Base-by-base conservation (phyloP, 139 green algal species). In the Chlamydomonas incerta region DNA sequence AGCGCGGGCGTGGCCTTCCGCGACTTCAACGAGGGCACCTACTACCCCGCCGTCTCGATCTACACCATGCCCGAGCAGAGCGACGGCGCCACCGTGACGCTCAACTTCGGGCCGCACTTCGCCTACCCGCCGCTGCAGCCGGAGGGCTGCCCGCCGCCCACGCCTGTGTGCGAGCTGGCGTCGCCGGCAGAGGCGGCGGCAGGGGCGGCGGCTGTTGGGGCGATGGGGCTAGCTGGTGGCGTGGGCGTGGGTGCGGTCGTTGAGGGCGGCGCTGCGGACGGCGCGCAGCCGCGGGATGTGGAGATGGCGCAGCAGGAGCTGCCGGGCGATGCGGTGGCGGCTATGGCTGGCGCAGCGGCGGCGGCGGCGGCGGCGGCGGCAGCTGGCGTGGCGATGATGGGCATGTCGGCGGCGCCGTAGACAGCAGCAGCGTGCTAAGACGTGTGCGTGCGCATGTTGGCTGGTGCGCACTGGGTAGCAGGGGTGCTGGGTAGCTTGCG, bases 31-130 rank as follows among this genome's bases (percentile, higher is more conserved):
- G 94, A 97, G 74, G 96, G 94, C 26, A 96, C 94, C 8, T 98
- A 98, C 91, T 98, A 95, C 87, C 96, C 96, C 15, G 88, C 93
- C 10, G 84, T 92, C 0, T 98, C 94, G 0, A 75, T 98, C 0
- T 98, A 93, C 90, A 98, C 94, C 0, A 71, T 94, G 66, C 90
- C 91, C 2, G 66, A 89, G 37, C 89, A 97, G 84, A 35, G 74
- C 1, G 91, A 94, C 41, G 87, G 91, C 0, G 96, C 91, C 2
- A 92, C 80, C 1, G 92, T 96, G 28, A 74, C 55, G 1, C 83
- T 96, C 73, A 98, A 98, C 85, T 98, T 98, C 92, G 95, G 96
- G 1, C 90, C 90, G 17, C 62, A 73, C 0, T 95, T 93, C 68
- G 37, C 52, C n/a, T 90, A 85, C 72, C 10, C 86, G 17, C 71